Conservation (phyloP, 805 yeast species). For the Candida piceae region DNA sequence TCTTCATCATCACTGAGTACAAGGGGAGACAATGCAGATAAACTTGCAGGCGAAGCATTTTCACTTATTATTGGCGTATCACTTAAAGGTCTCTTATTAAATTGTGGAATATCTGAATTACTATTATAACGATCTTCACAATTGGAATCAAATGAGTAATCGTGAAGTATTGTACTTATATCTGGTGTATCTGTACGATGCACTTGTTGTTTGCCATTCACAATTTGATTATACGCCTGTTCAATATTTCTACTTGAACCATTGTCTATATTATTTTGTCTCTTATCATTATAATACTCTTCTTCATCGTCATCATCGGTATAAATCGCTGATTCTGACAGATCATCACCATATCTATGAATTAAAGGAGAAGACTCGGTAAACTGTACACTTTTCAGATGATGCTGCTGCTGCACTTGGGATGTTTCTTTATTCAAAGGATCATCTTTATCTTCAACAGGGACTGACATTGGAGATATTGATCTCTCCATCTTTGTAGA, state of each 20-base stretch:
- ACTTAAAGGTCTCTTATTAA: conserved; percentile 66
- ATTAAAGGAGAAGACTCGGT: conserved; percentile 12
- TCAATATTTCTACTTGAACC: too few species aligned
- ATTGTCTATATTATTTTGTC: background rate
- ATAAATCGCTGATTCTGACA: conserved; percentile 21
- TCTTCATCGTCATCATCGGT: conserved; percentile 20
- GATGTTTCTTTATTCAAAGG: too few species aligned
- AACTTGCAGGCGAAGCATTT: conserved; percentile 45
- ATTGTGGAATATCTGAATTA: conserved; percentile 38
- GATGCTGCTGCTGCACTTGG: background rate
- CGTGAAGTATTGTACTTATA: conserved; percentile 5
- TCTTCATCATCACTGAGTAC: conserved; percentile 26
- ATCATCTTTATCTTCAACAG: background rate
- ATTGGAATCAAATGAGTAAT: conserved; percentile 4
- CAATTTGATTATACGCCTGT: too few species aligned
- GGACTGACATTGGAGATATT: conserved; percentile 15
- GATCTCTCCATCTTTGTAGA: conserved; percentile 9
- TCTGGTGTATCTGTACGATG: too few species aligned
- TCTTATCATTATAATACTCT: background rate
- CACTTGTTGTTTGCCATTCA: too few species aligned
- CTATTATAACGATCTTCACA: background rate
- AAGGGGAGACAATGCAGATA: conserved; percentile 20
- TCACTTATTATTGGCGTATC: conserved; percentile 68
- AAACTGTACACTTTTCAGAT: conserved; percentile 18
- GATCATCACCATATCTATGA: conserved; percentile 10